A percentile compares a stretch with the other conserved stretches of the same genome.
Evolutionary conservation across 768 basidiomycete genomes (phyloP).

Genomic region (Lentinula boryana): DNA sequence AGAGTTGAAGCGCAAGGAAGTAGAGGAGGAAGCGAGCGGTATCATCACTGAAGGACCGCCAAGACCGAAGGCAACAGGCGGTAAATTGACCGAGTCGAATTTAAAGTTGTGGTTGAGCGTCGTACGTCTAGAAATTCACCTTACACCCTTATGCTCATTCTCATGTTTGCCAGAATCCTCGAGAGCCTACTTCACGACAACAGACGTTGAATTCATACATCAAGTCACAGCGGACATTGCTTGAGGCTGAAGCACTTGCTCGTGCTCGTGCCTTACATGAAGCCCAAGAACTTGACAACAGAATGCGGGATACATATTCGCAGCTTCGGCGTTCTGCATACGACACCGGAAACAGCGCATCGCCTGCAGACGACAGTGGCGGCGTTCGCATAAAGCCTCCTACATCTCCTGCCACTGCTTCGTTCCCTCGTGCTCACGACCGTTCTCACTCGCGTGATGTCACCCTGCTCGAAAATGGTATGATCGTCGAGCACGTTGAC

Average conservation of each 20-base stretch:
- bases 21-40: slow-evolving; percentile 58
- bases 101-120: slow-evolving; percentile 75
- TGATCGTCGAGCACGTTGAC: slow-evolving; percentile 86
- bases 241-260: slow-evolving; percentile 79
- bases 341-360: slow-evolving; percentile 46
- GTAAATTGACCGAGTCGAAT: slow-evolving; percentile 69
- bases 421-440: slow-evolving; percentile 28
- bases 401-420: slow-evolving; percentile 33
- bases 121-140: slow-evolving; percentile 37
- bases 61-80: slow-evolving; percentile 60
- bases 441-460: slow-evolving; percentile 63
- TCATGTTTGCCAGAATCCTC: slow-evolving; percentile 62
- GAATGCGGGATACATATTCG: slow-evolving; percentile 75
- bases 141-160: slow-evolving; percentile 7
- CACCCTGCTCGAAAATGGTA: slow-evolving; percentile 80
- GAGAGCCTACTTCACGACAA: slow-evolving; percentile 81
- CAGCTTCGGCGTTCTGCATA: slow-evolving; percentile 77
- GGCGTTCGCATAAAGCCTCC: slow-evolving; percentile 72
- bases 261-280: slow-evolving; percentile 76
- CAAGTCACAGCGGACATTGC: slow-evolving; percentile 69
- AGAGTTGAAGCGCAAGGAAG: slow-evolving; percentile 69
- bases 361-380: slow-evolving; percentile 49
- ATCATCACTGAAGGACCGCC: slow-evolving; percentile 45
- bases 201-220: slow-evolving; percentile 81
- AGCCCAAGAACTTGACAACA: slow-evolving; percentile 66